A percentile compares a stretch with the other conserved stretches of the same genome.
These are phyloP conservation scores for Dioscorea alata DNA, from an alignment of 106 monocot species.

Conservation along the genomic window DNA sequence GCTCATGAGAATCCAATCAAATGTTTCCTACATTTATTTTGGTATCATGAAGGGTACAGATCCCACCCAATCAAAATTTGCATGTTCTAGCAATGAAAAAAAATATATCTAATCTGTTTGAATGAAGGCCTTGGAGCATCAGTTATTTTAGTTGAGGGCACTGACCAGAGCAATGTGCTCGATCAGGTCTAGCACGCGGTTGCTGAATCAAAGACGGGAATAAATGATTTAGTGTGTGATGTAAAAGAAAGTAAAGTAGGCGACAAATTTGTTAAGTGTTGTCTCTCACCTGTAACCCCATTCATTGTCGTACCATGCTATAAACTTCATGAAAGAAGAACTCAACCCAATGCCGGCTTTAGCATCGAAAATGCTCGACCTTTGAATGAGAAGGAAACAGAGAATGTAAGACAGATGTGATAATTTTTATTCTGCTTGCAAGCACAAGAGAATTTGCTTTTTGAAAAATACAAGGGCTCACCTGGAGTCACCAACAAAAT, in stretches of 20 bases:
- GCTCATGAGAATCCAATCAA: too few relatives aligned
- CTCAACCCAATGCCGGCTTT: conserved; percentile 90
- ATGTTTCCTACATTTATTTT: too few relatives aligned
- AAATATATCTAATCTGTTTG: too few relatives aligned
- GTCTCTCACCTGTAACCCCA: conserved; percentile 80
- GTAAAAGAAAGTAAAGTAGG: not conserved
- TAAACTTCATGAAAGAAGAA: conserved; percentile 64
- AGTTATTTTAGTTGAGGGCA: too few relatives aligned
- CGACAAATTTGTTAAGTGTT: not conserved
- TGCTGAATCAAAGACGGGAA: conserved; percentile 31
- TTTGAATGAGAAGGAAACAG: not conserved
- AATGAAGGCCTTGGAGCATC: too few relatives aligned
- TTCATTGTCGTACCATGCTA: conserved; percentile 94
- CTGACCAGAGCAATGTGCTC: conserved; percentile 45
- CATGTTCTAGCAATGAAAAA: too few relatives aligned
- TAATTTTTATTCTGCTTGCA: not conserved
- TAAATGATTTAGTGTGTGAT: not conserved
- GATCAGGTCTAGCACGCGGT: conserved; percentile 69
- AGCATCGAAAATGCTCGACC: conserved; percentile 96
- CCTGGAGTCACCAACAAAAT: conserved; percentile 90
- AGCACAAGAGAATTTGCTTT: too few relatives aligned
- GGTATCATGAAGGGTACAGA: too few relatives aligned
- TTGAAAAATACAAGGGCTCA: conserved; percentile 1
- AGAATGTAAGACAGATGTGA: not conserved
- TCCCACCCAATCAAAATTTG: too few relatives aligned